These are phyloP conservation scores for Barbatosphaeria neglecta DNA, from an alignment of 495 filamentous ascomycete species.

Conservation along the genomic window DNA sequence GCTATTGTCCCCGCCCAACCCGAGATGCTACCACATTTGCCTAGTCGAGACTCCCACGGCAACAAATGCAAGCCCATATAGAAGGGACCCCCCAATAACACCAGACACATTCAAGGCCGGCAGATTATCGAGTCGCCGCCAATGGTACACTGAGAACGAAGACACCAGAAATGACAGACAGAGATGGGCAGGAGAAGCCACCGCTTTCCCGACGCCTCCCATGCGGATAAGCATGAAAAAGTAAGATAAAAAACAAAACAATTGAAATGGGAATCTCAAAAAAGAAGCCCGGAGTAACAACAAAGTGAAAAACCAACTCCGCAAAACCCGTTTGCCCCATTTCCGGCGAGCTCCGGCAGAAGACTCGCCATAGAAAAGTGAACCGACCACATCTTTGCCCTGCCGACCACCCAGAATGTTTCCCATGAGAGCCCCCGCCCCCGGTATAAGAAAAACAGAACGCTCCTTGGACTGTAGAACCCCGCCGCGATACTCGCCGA, in stretches of 20 bases:
- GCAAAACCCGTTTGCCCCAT: conserved; percentile 1
- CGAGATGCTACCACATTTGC: not conserved
- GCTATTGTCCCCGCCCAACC: not conserved
- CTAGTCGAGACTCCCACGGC: not conserved
- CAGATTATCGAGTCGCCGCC: not conserved
- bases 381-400: conserved; percentile 1
- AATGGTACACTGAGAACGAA: not conserved
- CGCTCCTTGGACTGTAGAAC: conserved; percentile 7
- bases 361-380: conserved; percentile 2
- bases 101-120: not conserved
- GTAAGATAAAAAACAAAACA: too few relatives aligned
- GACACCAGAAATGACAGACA: not conserved
- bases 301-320: conserved; percentile 2
- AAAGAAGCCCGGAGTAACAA: not conserved
- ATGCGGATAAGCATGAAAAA: not conserved
- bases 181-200: not conserved
- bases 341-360: not conserved
- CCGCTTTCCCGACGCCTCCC: not conserved
- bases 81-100: not conserved
- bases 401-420: not conserved
- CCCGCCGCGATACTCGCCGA: conserved; percentile 2
- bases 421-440: not conserved
- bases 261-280: conserved; percentile 1
- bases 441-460: conserved; percentile 13
- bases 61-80: not conserved